A percentile compares a stretch with the other conserved stretches of the same genome.
These are phyloP conservation scores for Nannizziopsis barbatae DNA, from an alignment of 2,329 filamentous ascomycete species.

Conservation along the genomic window DNA sequence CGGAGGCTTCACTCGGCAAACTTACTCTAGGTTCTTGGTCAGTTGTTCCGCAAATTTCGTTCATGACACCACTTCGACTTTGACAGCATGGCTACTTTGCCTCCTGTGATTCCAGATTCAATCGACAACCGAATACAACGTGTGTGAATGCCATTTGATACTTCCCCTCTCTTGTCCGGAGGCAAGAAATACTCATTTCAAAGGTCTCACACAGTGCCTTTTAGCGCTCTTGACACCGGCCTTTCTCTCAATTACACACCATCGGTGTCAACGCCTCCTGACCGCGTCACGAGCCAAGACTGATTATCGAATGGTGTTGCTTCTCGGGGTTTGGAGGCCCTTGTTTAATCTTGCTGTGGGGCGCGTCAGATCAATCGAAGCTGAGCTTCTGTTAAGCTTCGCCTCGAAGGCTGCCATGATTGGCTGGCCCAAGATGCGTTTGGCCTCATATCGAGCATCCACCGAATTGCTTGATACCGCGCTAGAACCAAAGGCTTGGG, in stretches of 20 bases:
- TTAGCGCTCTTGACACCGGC: no score
- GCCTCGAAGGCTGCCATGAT: background rate
- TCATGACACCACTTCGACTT: no score
- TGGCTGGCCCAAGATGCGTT: constrained; percentile 4
- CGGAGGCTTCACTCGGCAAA: no score
- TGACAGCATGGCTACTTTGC: background rate
- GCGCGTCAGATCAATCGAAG: constrained; percentile 1
- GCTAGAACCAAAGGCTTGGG: background rate
- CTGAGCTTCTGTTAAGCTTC: constrained; percentile 1
- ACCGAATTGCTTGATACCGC: background rate
- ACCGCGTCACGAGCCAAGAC: background rate
- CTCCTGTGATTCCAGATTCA: background rate
- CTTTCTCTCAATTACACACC: no score
- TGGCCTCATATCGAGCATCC: background rate
- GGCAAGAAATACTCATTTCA: background rate
- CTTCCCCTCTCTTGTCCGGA: background rate
- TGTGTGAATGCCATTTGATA: background rate
- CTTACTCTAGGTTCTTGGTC: no score
- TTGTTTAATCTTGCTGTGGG: background rate
- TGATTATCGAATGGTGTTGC: background rate
- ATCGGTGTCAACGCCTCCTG: no score
- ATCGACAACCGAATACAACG: background rate
- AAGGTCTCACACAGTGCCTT: no score
- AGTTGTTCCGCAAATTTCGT: no score
- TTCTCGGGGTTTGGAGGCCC: background rate